Evolutionary conservation across 495 filamentous ascomycete species (phyloP), one percentile per base, ranked within the genome.

Genomic region (Lasiosphaeria hispida): DNA sequence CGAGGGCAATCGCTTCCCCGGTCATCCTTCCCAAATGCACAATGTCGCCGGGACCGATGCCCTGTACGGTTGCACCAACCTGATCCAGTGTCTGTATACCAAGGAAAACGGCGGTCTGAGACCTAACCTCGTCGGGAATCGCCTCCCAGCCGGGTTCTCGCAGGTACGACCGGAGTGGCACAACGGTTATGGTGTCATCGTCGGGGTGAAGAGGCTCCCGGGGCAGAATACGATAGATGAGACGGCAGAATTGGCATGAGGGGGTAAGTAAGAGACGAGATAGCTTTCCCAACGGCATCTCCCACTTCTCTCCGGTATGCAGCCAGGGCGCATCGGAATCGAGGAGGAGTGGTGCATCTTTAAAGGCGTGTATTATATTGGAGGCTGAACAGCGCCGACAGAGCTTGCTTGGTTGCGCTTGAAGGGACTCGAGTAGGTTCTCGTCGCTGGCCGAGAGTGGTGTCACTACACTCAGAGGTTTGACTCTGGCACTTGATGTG

Each of bases 151-250:
- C 57, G 19, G 48, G 17, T 10, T 53, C 13, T 13, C 43, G 57
- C 6, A 57, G 37, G 5, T 63, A 60, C 4, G 56, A 63, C 1
- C 41, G 48, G 4, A 50, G 58, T 0, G 59, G 59, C 0, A 19
- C 40, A 17, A 58, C 41, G 10, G 18, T 51, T 39, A 61, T 19
- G 10, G 14, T 51, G 19, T 45, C 50, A 10, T 51, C 40, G 10
- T 48, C 34, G 15, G 49, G 38, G 1, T 45, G 37, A 1, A 62
- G 42, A 1, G 44, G 39, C 1, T 48, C 18, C 14, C 48, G 51
- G 7, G 55, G 58, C n/a, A 62, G 53, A n/a, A 60, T 48, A 1
- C 62, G 58, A 19, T 55, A 67, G 37, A 67, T 62, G 17, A 67
- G 39, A 4, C 59, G 52, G 35, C 59, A 65, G 8, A 67, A 5